Percentiles rank a stretch among this genome's conserved stretches.
phyloP scores from a whole-genome alignment of 2,329 filamentous ascomycete genomes.

The Fusarium sarcochroum region DNA sequence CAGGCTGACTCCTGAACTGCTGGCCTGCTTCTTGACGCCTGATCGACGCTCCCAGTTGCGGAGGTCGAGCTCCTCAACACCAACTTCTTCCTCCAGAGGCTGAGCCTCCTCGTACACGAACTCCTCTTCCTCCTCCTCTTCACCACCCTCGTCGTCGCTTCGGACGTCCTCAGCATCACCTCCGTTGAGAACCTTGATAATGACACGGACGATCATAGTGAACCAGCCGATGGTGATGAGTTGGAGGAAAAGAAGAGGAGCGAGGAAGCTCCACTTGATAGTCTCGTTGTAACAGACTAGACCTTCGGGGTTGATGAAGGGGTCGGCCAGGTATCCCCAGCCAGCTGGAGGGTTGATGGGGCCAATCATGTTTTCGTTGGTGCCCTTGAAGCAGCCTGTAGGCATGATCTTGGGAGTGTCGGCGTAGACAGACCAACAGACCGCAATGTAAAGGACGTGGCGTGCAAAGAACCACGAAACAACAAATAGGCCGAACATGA shows the following conservation, averaged over 20 bases:
- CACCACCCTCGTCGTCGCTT: constrained; percentile 82
- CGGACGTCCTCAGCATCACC: constrained; percentile 85
- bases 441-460: constrained; percentile 82
- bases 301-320: constrained; percentile 79
- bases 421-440: constrained; percentile 77
- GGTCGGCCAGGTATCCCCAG: constrained; percentile 77
- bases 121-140: constrained; percentile 71
- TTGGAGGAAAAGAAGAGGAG: constrained; percentile 83
- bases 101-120: constrained; percentile 68
- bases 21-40: constrained; percentile 67
- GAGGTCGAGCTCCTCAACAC: constrained; percentile 78
- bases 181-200: constrained; percentile 82
- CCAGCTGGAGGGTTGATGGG: constrained; percentile 66
- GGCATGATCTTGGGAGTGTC: constrained; percentile 51
- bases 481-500: constrained; percentile 88
- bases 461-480: constrained; percentile 86
- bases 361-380: constrained; percentile 67
- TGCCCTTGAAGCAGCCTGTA: constrained; percentile 79
- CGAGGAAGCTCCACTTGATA: constrained; percentile 83
- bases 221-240: constrained; percentile 90
- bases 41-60: constrained; percentile 72
- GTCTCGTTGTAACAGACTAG: constrained; percentile 83
- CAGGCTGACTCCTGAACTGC: constrained; percentile 74
- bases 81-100: constrained; percentile 80
- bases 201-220: constrained; percentile 86